phyloP scores from a whole-genome alignment of 2,329 filamentous ascomycete species.

The Talaromyces sp. region DNA sequence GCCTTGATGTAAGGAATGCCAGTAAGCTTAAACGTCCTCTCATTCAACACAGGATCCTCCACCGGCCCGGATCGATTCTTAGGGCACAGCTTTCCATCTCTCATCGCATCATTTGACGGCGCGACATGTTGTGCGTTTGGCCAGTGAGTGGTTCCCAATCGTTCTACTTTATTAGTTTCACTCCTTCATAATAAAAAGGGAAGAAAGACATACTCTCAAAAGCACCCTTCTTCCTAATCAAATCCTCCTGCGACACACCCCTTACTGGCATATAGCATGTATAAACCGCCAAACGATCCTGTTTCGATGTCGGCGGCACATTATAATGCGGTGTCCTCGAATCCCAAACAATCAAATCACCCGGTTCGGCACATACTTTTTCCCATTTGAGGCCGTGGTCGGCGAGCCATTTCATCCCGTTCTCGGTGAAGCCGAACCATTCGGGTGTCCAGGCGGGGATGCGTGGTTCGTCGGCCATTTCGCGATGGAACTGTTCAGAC shows the following conservation, averaged over 20 bases:
- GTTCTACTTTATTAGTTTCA: slow-evolving; percentile 15
- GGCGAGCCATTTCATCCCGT: slow-evolving; percentile 44
- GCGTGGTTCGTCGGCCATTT: slow-evolving; percentile 23
- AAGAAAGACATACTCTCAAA: slow-evolving; percentile 26
- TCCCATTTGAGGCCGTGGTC: slow-evolving; percentile 36
- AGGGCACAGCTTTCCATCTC: slow-evolving; percentile 28
- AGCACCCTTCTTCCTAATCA: slow-evolving; percentile 33
- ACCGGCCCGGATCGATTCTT: slow-evolving; percentile 37
- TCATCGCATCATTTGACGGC: not conserved
- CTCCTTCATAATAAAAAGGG: not conserved
- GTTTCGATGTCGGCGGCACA: slow-evolving; percentile 32
- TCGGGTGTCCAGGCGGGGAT: slow-evolving; percentile 24
- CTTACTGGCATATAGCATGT: slow-evolving; percentile 35
- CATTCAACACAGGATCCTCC: slow-evolving; percentile 37
- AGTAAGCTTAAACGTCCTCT: slow-evolving; percentile 34
- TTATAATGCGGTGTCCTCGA: slow-evolving; percentile 49
- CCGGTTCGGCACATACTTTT: slow-evolving; percentile 44
- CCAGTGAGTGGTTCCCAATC: slow-evolving; percentile 14
- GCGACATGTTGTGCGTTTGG: slow-evolving; percentile 8
- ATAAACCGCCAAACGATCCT: slow-evolving; percentile 37
- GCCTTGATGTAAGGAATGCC: slow-evolving; percentile 22
- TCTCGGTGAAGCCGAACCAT: slow-evolving; percentile 42
- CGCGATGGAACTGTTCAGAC: slow-evolving; percentile 42
- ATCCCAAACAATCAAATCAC: slow-evolving; percentile 48
- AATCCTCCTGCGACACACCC: slow-evolving; percentile 34